Evolutionary conservation across 176 grass and related monocot genomes (phyloP).

Genomic region (Miscanthus lutarioriparius): DNA sequence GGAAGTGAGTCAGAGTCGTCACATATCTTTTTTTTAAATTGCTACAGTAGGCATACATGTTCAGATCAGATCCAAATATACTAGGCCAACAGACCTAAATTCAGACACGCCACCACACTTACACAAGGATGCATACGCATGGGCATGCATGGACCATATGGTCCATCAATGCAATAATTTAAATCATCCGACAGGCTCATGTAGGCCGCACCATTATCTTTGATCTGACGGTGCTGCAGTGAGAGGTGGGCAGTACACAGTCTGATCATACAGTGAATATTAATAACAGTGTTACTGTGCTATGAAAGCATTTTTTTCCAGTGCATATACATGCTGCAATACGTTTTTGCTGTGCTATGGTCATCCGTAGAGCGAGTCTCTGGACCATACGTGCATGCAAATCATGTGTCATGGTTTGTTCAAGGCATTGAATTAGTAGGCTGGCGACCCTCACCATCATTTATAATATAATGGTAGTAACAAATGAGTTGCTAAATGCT

Average conservation of each 20-base stretch:
- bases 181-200: neutral
- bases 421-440: neutral
- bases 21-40: neutral
- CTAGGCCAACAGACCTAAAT: slow-evolving; percentile 17
- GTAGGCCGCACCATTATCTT: neutral
- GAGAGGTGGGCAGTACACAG: neutral
- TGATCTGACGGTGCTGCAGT: too few relatives aligned
- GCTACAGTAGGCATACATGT: neutral
- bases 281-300: too few relatives aligned
- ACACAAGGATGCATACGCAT: neutral
- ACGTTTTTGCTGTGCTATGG: slow-evolving; percentile 8
- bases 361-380: neutral
- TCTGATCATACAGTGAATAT: too few relatives aligned
- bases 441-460: neutral
- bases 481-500: neutral
- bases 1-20: neutral
- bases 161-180: neutral
- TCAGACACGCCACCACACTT: neutral
- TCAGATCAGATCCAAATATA: neutral
- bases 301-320: too few relatives aligned
- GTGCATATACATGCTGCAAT: too few relatives aligned
- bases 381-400: neutral
- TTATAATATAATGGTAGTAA: neutral
- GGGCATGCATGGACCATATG: neutral
- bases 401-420: slow-evolving; percentile 1